These are phyloP conservation scores for Eucalyptus sp. DNA, from an alignment of 345 rosid species.

Conservation along the genomic window DNA sequence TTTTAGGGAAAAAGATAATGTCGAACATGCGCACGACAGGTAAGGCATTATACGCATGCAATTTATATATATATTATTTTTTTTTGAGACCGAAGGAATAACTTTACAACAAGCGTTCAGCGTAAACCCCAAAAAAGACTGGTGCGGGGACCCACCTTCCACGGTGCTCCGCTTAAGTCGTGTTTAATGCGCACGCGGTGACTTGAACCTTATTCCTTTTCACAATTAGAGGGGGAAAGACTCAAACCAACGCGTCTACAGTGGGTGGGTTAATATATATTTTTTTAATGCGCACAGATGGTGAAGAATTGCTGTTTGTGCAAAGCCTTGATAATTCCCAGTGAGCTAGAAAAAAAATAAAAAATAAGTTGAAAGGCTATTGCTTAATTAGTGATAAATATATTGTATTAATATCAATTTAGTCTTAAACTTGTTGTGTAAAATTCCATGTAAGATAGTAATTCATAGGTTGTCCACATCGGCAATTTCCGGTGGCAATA, in stretches of 20 bases:
- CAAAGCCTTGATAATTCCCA: background rate
- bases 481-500: no score
- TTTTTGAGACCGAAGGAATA: no score
- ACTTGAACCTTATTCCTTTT: no score
- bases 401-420: no score
- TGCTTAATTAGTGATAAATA: background rate
- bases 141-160: no score
- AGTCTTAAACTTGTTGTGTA: background rate
- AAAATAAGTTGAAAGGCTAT: background rate
- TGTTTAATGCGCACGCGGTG: no score
- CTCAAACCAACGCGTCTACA: no score
- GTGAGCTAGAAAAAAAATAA: background rate
- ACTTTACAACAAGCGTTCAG: fast-evolving
- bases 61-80: background rate
- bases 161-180: no score
- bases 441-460: no score
- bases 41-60: background rate
- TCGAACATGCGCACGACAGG: background rate
- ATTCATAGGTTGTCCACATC: background rate
- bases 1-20: background rate
- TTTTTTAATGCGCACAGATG: background rate
- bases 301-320: background rate
- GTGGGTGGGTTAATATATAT: background rate
- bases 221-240: no score
- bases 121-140: no score